Evolutionary conservation across 2,329 filamentous ascomycete species (phyloP).

Genomic region (Fusarium scirpi): DNA sequence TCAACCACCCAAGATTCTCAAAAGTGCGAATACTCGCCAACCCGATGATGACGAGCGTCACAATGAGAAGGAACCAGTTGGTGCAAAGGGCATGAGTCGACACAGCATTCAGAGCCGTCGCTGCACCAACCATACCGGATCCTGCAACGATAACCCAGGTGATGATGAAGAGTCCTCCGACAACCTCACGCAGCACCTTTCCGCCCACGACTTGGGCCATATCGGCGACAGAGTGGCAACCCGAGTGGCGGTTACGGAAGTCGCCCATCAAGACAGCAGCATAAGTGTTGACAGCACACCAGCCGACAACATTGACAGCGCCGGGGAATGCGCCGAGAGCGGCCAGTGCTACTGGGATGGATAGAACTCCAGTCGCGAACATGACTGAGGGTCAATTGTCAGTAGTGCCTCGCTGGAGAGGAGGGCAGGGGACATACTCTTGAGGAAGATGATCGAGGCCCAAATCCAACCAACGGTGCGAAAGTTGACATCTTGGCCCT

Average conservation of each 20-base stretch:
- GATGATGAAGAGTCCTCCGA: not conserved
- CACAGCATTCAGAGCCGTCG: not conserved
- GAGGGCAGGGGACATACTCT: no score
- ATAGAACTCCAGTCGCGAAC: not conserved
- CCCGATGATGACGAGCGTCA: no score
- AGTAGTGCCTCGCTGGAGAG: constrained; percentile 58
- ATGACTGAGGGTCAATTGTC: not conserved
- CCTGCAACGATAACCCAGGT: not conserved
- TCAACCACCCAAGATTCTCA: no score
- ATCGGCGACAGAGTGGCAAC: no score
- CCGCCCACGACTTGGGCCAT: no score
- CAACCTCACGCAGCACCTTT: not conserved
- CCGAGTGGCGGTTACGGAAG: not conserved
- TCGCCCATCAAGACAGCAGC: not conserved
- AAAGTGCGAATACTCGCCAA: no score
- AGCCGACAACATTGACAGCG: not conserved
- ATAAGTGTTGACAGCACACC: not conserved
- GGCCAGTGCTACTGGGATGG: not conserved
- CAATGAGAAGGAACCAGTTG: not conserved
- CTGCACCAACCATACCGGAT: not conserved
- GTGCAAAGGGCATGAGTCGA: not conserved
- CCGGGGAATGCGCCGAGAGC: not conserved
- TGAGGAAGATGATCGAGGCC: no score
- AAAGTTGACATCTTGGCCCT: no score
- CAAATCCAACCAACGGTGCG: no score